Conservation (phyloP, 2,329 filamentous ascomycete genomes). For the Lizonia empirigonia region DNA sequence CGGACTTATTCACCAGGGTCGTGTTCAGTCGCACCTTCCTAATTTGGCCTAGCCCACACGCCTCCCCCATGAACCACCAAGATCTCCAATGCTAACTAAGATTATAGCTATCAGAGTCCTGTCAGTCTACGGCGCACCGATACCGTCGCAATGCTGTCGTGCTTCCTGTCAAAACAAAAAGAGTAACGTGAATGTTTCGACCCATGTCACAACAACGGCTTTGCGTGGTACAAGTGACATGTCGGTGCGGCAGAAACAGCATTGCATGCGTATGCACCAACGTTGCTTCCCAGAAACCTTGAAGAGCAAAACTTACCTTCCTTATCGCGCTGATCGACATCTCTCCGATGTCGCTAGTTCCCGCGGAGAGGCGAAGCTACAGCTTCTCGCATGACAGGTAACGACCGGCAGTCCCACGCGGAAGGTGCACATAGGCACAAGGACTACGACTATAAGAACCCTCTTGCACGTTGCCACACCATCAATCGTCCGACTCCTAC, state of each 20-base stretch:
- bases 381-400: conserved; percentile 19
- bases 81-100: conserved; percentile 3
- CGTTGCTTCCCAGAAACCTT: not conserved
- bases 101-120: not conserved
- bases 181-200: conserved; percentile 6
- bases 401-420: conserved; percentile 17
- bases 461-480: not conserved
- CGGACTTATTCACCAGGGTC: conserved; percentile 14
- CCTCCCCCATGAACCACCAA: conserved; percentile 9
- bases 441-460: conserved; percentile 20
- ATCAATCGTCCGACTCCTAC: not conserved
- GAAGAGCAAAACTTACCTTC: conserved; percentile 1
- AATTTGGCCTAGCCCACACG: conserved; percentile 12
- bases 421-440: conserved; percentile 6
- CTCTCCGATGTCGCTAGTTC: conserved; percentile 13
- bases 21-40: conserved; percentile 31
- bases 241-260: not conserved
- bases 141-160: not conserved
- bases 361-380: conserved; percentile 14
- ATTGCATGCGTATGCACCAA: conserved; percentile 8
- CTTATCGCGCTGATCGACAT: conserved; percentile 29
- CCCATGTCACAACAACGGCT: conserved; percentile 11
- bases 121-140: not conserved
- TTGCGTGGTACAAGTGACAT: conserved; percentile 9
- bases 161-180: not conserved